phyloP scores from a whole-genome alignment of 768 basidiomycete genomes.

The Boletus eberwhitei region DNA sequence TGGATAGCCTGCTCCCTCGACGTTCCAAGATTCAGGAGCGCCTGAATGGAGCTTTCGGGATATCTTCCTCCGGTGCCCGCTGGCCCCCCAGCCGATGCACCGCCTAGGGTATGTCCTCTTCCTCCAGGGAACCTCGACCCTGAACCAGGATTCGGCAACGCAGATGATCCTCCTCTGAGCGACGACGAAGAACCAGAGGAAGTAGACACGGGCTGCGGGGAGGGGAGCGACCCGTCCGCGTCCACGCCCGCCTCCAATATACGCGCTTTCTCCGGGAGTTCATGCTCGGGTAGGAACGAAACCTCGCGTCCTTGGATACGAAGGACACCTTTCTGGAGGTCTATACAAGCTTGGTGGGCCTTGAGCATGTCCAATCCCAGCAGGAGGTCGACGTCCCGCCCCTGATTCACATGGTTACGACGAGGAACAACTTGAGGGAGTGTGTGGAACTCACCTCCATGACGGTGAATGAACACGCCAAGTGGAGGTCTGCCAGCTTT shows the following conservation, averaged over 20 bases:
- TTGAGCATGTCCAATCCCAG: constrained; percentile 99
- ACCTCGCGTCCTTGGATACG: constrained; percentile 93
- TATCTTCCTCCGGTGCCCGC: constrained; percentile 48
- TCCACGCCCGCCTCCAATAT: constrained; percentile 36
- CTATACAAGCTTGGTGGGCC: constrained; percentile 94
- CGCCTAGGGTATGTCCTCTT: constrained; percentile 55
- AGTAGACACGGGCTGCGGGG: constrained; percentile 16
- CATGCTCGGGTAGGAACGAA: constrained; percentile 87
- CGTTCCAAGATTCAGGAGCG: constrained; percentile 76
- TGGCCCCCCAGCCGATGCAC: constrained; percentile 31
- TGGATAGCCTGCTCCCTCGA: constrained; percentile 74
- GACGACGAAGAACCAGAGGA: constrained; percentile 12
- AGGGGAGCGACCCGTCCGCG: constrained; percentile 18
- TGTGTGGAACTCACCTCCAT: constrained; percentile 64
- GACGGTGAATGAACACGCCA: constrained; percentile 91
- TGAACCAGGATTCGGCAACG: constrained; percentile 41
- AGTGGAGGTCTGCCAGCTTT: constrained; percentile 76
- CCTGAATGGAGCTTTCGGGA: constrained; percentile 59
- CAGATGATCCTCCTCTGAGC: constrained; percentile 13
- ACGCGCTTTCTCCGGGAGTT: constrained; percentile 81
- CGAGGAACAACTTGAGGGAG: too few species aligned
- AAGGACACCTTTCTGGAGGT: constrained; percentile 83
- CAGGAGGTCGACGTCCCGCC: constrained; percentile 89
- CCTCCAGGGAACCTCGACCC: constrained; percentile 59
- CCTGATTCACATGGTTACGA: constrained; percentile 41